These are phyloP conservation scores for Sarcodon aspratus DNA, from an alignment of 768 basidiomycete genomes.

Conservation along the genomic window DNA sequence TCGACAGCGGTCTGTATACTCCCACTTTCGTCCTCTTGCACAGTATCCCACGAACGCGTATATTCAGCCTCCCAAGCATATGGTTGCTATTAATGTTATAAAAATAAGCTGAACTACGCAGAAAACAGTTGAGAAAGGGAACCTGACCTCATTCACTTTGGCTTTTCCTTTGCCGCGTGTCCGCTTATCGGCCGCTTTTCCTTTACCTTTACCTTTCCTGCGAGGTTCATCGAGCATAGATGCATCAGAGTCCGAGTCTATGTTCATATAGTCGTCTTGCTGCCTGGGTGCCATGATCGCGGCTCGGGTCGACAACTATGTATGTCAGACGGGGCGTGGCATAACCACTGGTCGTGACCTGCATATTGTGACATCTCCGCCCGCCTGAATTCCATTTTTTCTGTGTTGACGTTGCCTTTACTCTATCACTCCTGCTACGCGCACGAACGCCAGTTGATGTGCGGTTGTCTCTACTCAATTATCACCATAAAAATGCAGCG, in stretches of 20 bases:
- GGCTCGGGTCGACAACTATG: background rate
- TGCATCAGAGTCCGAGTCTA: slow-evolving; percentile 8
- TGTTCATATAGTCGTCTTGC: background rate
- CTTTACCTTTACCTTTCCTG: slow-evolving; percentile 40
- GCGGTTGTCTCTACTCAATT: too few relatives aligned
- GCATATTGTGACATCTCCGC: too few relatives aligned
- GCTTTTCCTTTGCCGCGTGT: slow-evolving; percentile 37
- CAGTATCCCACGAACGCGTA: slow-evolving; percentile 91
- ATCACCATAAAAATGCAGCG: too few relatives aligned
- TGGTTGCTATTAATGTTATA: slow-evolving; percentile 40
- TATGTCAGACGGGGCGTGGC: too few relatives aligned
- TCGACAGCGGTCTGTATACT: slow-evolving; percentile 86
- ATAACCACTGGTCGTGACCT: too few relatives aligned
- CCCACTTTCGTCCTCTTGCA: slow-evolving; percentile 91
- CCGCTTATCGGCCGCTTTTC: slow-evolving; percentile 35
- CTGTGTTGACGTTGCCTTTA: too few relatives aligned
- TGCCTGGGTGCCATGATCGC: background rate
- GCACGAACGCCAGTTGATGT: too few relatives aligned
- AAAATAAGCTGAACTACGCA: slow-evolving; percentile 1
- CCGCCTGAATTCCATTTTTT: too few relatives aligned
- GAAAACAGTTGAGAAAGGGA: slow-evolving; percentile 1
- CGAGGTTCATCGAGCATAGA: background rate
- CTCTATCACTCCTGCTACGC: too few relatives aligned
- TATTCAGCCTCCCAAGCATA: slow-evolving; percentile 97
- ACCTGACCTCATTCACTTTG: slow-evolving; percentile 39